A percentile compares a stretch with the other conserved stretches of the same genome.
These are phyloP conservation scores for Terana coerulea DNA, from an alignment of 768 basidiomycete species.

Conservation along the genomic window DNA sequence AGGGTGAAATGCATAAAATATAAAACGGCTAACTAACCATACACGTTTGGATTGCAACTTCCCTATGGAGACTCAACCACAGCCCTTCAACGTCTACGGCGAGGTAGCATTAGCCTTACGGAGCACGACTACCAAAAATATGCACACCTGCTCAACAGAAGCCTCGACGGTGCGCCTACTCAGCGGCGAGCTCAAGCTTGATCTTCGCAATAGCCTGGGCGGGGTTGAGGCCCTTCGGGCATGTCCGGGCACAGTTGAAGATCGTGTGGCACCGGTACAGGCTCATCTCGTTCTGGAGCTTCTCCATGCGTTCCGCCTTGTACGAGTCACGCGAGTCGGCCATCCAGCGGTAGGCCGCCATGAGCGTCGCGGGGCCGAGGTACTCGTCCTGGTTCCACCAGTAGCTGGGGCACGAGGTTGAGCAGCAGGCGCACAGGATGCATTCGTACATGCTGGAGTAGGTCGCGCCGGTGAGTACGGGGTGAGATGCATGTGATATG, in stretches of 20 bases:
- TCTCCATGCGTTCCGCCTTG: constrained; percentile 78
- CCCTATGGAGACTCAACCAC: too few relatives aligned
- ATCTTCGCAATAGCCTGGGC: constrained; percentile 91
- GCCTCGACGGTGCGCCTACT: constrained; percentile 37
- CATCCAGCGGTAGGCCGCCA: constrained; percentile 98
- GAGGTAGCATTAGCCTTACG: too few relatives aligned
- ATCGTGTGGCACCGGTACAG: constrained; percentile 98
- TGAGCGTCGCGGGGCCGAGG: constrained; percentile 92
- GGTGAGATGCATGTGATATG: neutral
- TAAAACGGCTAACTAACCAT: too few relatives aligned
- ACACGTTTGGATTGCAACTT: too few relatives aligned
- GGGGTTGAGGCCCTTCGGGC: constrained; percentile 95
- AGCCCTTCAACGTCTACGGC: too few relatives aligned
- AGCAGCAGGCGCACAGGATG: constrained; percentile 96
- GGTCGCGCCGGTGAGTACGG: neutral
- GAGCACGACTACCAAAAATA: too few relatives aligned
- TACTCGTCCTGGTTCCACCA: constrained; percentile 99
- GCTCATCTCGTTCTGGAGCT: constrained; percentile 93
- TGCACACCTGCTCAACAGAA: neutral
- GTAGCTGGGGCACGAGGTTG: constrained; percentile 95
- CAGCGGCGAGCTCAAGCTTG: constrained; percentile 83
- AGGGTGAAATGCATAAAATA: too few relatives aligned
- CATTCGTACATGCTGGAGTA: constrained; percentile 95
- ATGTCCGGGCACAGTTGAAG: constrained; percentile 98
- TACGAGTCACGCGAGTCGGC: constrained; percentile 90